A percentile compares a stretch with the other conserved stretches of the same genome.
These are phyloP conservation scores for Chiua virens DNA, from an alignment of 768 basidiomycete species.

Conservation along the genomic window DNA sequence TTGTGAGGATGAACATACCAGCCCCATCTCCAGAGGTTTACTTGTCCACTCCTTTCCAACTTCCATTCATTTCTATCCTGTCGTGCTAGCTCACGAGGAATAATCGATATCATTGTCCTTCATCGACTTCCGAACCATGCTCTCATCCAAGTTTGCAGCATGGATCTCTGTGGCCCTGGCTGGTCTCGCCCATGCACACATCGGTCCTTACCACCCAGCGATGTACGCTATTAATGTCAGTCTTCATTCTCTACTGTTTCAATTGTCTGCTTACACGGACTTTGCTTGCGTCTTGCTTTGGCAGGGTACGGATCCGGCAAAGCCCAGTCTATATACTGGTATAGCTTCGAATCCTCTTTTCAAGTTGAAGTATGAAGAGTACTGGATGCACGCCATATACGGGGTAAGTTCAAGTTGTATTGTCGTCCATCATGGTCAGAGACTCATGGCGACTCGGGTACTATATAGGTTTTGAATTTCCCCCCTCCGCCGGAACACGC, in stretches of 20 bases:
- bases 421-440: background rate
- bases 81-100: slow-evolving; percentile 8
- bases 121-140: slow-evolving; percentile 1
- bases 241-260: background rate
- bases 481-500: background rate
- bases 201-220: background rate
- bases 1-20: background rate
- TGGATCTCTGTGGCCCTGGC: slow-evolving; percentile 13
- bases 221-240: slow-evolving; percentile 13
- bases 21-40: no score
- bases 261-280: background rate
- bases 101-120: background rate
- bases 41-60: background rate
- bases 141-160: background rate
- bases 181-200: slow-evolving; percentile 10
- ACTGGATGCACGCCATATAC: no score
- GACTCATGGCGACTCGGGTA: background rate
- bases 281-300: background rate
- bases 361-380: background rate
- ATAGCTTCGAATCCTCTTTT: background rate
- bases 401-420: background rate
- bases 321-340: background rate
- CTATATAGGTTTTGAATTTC: background rate
- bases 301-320: background rate
- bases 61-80: background rate